Evolutionary conservation across 225 moss, liverwort and hornwort genomes (phyloP).

Genomic region (Ulota crispa): DNA sequence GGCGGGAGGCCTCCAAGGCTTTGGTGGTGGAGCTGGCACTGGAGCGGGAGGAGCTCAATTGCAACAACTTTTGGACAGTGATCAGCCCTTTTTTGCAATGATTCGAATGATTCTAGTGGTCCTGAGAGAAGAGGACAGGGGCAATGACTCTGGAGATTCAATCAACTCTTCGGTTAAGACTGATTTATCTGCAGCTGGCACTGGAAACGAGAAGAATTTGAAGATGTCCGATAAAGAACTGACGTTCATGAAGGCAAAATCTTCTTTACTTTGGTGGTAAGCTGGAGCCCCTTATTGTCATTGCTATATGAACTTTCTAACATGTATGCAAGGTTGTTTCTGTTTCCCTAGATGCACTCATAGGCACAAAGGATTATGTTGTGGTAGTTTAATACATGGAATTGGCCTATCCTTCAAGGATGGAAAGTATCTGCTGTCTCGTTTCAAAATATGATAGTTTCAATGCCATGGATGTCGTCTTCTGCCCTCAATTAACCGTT

Average conservation of each 20-base stretch:
- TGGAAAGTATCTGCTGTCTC: background rate
- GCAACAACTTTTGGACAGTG: constrained; percentile 93
- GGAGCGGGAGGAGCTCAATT: constrained; percentile 96
- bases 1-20: constrained; percentile 72
- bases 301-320: constrained; percentile 5
- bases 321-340: constrained; percentile 8
- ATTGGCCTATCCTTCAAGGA: background rate
- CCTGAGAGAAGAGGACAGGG: constrained; percentile 83
- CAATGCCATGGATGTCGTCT: constrained; percentile 10
- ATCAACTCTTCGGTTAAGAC: constrained; percentile 14
- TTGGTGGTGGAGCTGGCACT: constrained; percentile 96
- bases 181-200: constrained; percentile 30
- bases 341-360: background rate
- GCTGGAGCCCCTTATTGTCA: constrained; percentile 10
- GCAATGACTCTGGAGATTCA: constrained; percentile 34
- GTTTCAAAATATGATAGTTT: background rate
- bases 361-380: constrained; percentile 1
- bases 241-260: constrained; percentile 71
- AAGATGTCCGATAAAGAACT: constrained; percentile 54
- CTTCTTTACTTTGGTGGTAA: constrained; percentile 92
- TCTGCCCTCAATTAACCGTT: constrained; percentile 5
- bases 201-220: constrained; percentile 43
- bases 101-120: constrained; percentile 86
- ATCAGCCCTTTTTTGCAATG: constrained; percentile 98
- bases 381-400: background rate